Conservation (phyloP, 306 rosid species). For the Astragalus membranaceus region DNA sequence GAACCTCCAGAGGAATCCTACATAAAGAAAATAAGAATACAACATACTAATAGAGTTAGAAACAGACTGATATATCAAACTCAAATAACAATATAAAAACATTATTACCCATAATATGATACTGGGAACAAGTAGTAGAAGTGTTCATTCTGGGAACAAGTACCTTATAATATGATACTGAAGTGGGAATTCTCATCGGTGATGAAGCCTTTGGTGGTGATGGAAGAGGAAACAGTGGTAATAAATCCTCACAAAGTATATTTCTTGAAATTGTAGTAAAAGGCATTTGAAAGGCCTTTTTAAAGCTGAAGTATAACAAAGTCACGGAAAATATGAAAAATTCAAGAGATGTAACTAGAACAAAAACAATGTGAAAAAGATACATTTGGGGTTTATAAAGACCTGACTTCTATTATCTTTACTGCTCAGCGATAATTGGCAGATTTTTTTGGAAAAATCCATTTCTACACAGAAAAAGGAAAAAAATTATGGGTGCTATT, state of each 20-base stretch:
- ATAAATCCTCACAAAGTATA: constrained; percentile 66
- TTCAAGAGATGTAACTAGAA: constrained; percentile 9
- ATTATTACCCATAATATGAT: too few relatives aligned
- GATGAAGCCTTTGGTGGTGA: constrained; percentile 31
- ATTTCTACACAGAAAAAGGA: constrained; percentile 6
- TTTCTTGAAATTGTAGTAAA: constrained; percentile 69
- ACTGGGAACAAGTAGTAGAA: too few relatives aligned
- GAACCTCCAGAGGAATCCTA: constrained; percentile 53
- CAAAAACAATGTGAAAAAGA: constrained; percentile 1
- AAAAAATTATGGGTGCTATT: constrained; percentile 4
- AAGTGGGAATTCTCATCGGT: constrained; percentile 44
- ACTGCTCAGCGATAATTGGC: neutral
- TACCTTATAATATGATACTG: constrained; percentile 88
- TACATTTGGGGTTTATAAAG: constrained; percentile 4
- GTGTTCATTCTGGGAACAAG: constrained; percentile 4
- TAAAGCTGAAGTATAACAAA: constrained; percentile 53
- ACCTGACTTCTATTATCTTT: constrained; percentile 3
- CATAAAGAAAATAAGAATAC: constrained; percentile 11
- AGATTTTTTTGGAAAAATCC: constrained; percentile 1
- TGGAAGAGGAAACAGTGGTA: constrained; percentile 67
- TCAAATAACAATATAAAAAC: neutral
- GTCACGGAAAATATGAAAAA: constrained; percentile 17
- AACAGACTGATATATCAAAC: constrained; percentile 5
- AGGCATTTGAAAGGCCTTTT: constrained; percentile 91
- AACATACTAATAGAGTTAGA: neutral